Base-by-base conservation (phyloP, 1,139 yeast genomes). In the Hyphopichia wangnamkhiaoensis region DNA sequence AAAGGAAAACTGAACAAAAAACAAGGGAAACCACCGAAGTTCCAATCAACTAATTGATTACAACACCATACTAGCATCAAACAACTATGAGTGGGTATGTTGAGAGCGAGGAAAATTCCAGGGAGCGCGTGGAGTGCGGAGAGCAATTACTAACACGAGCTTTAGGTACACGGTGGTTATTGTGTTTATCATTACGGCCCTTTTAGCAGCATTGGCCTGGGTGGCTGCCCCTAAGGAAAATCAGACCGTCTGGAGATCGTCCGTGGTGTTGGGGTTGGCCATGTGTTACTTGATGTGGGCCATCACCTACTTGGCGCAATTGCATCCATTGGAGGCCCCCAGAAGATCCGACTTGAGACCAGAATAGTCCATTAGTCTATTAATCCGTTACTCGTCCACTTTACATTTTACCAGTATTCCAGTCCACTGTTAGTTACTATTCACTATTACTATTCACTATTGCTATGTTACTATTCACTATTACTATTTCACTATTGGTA, bases 231-330 rank as follows among this genome's bases (percentile, higher is more conserved):
- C 85, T 24, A 76, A 75, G 54, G 74, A 76, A 44, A 81, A 78
- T 53, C 70, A 71, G 44, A 74, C 82, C 25, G 97, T 91, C 33
- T 90, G 95, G 94, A 80, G 97, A 68, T 86, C 95, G 40, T 87
- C 96, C 10, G 80, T 90, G 35, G 82, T 84, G 39, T 73, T 91
- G 48, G 79, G 91, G 3, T 63, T 91, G 56, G 82, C 95, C 17
- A 86, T 90, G 96, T 85, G 90, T 72, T 90, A 78, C 61, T 73
- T 90, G 56, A 87, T 90, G 96, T 89, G 96, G 96, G 96, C 96
- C 21, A 82, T 88, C 50, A 88, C 96, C 6, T 88, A 86, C 55
- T 66, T 88, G 49, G 80, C 83, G 25, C 94, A 85, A 55, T 67
- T 85, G 43, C 93, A 85, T 60, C 94, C 94, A n/a, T 69, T 85